Evolutionary conservation across 2,329 filamentous ascomycete genomes (phyloP), one percentile per base, ranked within the genome.

Genomic region (Verticillium albo-atrum): DNA sequence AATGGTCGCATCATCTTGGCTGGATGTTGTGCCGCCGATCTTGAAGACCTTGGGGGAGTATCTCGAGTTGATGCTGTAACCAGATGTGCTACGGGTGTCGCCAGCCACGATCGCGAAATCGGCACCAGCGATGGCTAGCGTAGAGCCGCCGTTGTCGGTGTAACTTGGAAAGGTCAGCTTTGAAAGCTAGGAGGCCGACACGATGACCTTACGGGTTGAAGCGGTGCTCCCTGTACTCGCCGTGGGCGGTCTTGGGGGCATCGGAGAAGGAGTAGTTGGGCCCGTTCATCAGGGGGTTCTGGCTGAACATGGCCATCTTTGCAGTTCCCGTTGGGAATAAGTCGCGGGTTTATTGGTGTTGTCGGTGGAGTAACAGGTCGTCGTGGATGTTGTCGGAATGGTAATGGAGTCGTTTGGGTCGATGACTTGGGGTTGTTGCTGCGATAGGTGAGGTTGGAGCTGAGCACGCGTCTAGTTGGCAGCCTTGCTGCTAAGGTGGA

Each of bases 1-100:
- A 69, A 99, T 90, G 58, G 87, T 90, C 57, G 92, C 90, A 68
- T 93, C 91, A 62, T 90, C 86, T 74, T 96, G 91, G 59, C 91
- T 89, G 57, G 92, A 86, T 50, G 90, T 93, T 62, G 93, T 91
- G 58, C 94, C 95, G 62, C 96, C 95, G 68, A 99, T 96, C 78
- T 91, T 92, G 86, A 97, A 99, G 64, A 99, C 90, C 79, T 99
- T 99, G 60, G 95, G 95, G 61, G 89, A 86, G 81, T 91, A 94
- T 70, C 95, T 90, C 61, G 93, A 93, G 86, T 99, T 97, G 88
- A 99, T 99, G 83, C 90, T 97, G 87, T 97, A 99, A 73, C 96
- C 95, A 65, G 91, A 90, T 59, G 93, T 97, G 71, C 92, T 91
- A 74, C 95, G 91, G 68, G 95, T 99, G 81, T 99, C 95, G 77